Evolutionary conservation across 192 early-diverging fungal species (phyloP).

Genomic region (Coemansia sp.): DNA sequence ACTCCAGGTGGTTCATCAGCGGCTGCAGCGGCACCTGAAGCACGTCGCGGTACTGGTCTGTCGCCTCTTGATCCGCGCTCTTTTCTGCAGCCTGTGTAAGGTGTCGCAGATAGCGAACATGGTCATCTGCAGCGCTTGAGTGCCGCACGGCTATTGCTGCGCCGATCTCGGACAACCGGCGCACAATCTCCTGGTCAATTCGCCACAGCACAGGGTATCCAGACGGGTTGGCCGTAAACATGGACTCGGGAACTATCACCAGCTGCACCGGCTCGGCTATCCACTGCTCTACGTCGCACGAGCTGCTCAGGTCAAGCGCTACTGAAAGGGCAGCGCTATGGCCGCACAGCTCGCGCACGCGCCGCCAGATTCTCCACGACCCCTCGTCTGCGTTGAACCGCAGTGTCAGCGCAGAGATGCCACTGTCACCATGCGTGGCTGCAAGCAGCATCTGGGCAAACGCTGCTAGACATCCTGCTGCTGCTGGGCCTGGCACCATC

Average conservation of each 20-base stretch:
- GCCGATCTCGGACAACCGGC: conserved; percentile 33
- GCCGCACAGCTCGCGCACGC: conserved; percentile 69
- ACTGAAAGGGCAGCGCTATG: conserved; percentile 64
- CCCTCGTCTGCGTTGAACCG: conserved; percentile 45
- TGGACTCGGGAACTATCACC: conserved; percentile 68
- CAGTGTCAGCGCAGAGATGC: conserved; percentile 41
- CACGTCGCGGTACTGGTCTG: conserved; percentile 88
- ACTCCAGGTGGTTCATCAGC: conserved; percentile 93
- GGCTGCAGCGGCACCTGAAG: conserved; percentile 86
- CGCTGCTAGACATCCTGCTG: not conserved
- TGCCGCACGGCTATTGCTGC: conserved; percentile 34
- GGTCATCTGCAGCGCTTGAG: conserved; percentile 4
- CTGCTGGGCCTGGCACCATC: conserved; percentile 15
- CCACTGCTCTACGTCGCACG: conserved; percentile 65
- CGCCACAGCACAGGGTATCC: conserved; percentile 89
- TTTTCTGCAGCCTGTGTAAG: conserved; percentile 65
- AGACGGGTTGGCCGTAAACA: conserved; percentile 79
- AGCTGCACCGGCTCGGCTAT: conserved; percentile 83
- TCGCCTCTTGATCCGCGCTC: conserved; percentile 37
- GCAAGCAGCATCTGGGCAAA: conserved; percentile 30
- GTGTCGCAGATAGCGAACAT: conserved; percentile 75
- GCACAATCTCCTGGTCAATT: conserved; percentile 63
- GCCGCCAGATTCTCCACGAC: conserved; percentile 81
- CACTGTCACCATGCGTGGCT: not conserved
- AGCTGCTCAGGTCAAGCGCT: conserved; percentile 62